These are phyloP conservation scores for Pleodorina starrii DNA, from an alignment of 139 green algal species.

Conservation along the genomic window DNA sequence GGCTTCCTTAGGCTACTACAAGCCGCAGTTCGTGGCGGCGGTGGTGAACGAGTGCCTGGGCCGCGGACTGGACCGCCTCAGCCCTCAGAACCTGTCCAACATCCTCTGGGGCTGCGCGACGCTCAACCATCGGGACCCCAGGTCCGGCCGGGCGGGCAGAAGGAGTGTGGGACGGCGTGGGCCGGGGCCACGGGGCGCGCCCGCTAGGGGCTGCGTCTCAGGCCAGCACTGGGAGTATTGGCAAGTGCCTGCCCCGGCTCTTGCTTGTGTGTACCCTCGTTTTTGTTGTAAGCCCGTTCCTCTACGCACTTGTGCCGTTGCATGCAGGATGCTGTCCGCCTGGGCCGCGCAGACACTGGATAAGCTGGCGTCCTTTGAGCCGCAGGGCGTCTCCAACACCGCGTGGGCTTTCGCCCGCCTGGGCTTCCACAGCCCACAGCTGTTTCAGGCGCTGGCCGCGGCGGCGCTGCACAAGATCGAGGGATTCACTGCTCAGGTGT, in stretches of 20 bases:
- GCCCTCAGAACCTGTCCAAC: constrained; percentile 70
- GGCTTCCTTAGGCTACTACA: constrained; percentile 59
- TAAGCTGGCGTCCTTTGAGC: constrained; percentile 52
- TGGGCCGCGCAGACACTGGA: constrained; percentile 48
- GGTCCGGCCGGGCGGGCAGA: not conserved
- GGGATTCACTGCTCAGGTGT: constrained; percentile 56
- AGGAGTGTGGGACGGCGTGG: not conserved
- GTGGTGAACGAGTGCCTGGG: constrained; percentile 39
- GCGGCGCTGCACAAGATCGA: constrained; percentile 49
- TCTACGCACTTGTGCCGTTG: too few species aligned
- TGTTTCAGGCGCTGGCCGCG: constrained; percentile 56
- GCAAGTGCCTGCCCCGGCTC: too few species aligned
- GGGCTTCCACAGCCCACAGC: constrained; percentile 34
- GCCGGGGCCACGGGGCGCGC: too few species aligned
- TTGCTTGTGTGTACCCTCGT: too few species aligned
- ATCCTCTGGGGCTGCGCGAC: constrained; percentile 67
- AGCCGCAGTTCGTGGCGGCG: constrained; percentile 39
- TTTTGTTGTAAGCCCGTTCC: too few species aligned
- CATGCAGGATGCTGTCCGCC: constrained; percentile 48
- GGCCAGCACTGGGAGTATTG: too few species aligned
- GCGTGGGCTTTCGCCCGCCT: constrained; percentile 58
- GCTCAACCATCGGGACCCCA: constrained; percentile 38
- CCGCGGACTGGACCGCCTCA: constrained; percentile 45
- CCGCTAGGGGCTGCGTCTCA: too few species aligned
- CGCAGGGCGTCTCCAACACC: constrained; percentile 63